Conservation (phyloP, 305 asterid genomes). For the Fraxinus nigra region DNA sequence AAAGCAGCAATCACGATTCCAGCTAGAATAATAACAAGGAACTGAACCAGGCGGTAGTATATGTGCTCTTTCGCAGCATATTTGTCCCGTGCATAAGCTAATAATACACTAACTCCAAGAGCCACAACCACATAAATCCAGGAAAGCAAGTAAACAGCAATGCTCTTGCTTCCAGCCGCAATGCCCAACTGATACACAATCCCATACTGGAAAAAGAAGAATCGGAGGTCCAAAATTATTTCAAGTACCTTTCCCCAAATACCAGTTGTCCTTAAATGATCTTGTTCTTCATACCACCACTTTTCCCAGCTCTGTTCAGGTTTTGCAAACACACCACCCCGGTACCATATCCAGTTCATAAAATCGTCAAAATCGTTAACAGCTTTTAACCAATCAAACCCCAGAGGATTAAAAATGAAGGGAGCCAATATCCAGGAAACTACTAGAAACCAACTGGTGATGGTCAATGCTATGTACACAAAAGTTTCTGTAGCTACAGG, state of each 20-base stretch:
- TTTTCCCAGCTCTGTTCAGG: conserved; percentile 67
- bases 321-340: conserved; percentile 59
- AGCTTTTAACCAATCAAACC: conserved; percentile 68
- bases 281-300: conserved; percentile 74
- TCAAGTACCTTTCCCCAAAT: conserved; percentile 54
- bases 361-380: conserved; percentile 65
- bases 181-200: conserved; percentile 63
- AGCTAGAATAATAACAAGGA: conserved; percentile 50
- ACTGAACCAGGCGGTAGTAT: conserved; percentile 67
- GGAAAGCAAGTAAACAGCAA: conserved; percentile 56
- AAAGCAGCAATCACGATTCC: conserved; percentile 41
- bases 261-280: conserved; percentile 64
- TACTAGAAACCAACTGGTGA: conserved; percentile 69
- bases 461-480: conserved; percentile 50
- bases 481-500: conserved; percentile 45
- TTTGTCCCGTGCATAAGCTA: conserved; percentile 56
- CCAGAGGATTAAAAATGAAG: conserved; percentile 59
- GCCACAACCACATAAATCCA: conserved; percentile 57
- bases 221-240: conserved; percentile 53
- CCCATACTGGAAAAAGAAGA: conserved; percentile 70
- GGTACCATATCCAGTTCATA: conserved; percentile 65
- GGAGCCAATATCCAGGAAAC: conserved; percentile 62
- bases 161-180: conserved; percentile 52
- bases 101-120: conserved; percentile 40
- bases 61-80: conserved; percentile 65